These are phyloP conservation scores for Lasiodiplodia theobromae DNA, from an alignment of 2,329 filamentous ascomycete genomes.

Conservation along the genomic window DNA sequence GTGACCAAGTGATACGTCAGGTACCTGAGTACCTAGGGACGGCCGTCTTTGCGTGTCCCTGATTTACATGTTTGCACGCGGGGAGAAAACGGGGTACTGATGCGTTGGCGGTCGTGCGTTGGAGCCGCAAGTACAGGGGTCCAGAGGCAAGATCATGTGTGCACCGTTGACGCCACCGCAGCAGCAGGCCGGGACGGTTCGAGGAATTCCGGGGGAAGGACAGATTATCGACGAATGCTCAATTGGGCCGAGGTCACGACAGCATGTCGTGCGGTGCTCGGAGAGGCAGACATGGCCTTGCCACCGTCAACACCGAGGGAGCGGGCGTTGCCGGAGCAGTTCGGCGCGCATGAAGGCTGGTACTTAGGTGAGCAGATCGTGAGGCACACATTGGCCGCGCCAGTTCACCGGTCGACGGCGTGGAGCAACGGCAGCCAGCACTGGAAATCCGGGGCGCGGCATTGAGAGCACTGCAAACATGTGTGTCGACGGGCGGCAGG, in stretches of 20 bases:
- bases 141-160: slow-evolving; percentile 26
- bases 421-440: slow-evolving; percentile 24
- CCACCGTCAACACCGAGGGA: not conserved
- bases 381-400: slow-evolving; percentile 19
- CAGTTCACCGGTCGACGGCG: slow-evolving; percentile 25
- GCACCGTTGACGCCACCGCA: slow-evolving; percentile 15
- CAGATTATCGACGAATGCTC: not conserved
- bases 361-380: slow-evolving; percentile 13
- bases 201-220: not conserved
- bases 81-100: slow-evolving; percentile 12
- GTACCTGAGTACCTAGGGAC: slow-evolving; percentile 23
- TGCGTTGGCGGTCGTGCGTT: slow-evolving; percentile 24
- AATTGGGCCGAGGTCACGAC: not conserved
- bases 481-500: slow-evolving; percentile 3
- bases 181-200: slow-evolving; percentile 1
- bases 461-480: slow-evolving; percentile 14
- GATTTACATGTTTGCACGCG: slow-evolving; percentile 22
- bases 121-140: slow-evolving; percentile 25
- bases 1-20: slow-evolving; percentile 2
- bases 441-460: slow-evolving; percentile 18
- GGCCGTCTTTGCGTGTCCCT: slow-evolving; percentile 1
- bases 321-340: slow-evolving; percentile 7
- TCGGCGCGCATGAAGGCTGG: not conserved
- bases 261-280: not conserved
- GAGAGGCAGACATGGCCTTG: not conserved